Base-by-base conservation (phyloP, 805 yeast genomes). In the Cyberlindnera americana region DNA sequence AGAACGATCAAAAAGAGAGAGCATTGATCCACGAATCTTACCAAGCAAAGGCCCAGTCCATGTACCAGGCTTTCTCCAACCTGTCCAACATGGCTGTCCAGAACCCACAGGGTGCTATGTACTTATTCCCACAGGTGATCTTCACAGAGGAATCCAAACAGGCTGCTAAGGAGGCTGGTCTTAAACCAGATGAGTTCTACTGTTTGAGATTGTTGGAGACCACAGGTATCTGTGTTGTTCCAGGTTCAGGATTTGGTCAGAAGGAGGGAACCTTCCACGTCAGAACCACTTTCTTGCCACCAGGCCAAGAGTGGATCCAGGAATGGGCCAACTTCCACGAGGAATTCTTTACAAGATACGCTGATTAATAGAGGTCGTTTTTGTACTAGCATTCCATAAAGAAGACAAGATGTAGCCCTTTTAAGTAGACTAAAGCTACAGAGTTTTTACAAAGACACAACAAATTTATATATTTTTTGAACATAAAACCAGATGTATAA, bases 221-320 rank as follows among this genome's bases (percentile, higher is more conserved):
- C 33, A 89, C 99, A 6, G 99, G 99, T 52, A 88, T 93, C 45
- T 93, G 99, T 65, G 87, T 95, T 31, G 95, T 93, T 47, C 98
- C 99, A 22, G 99, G 99, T 29, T 79, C 88, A 24, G 99, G 99
- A 0, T 93, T 93, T 55, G 97, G 98, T 23, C 99, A 93, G 66
- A 83, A 72, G 34, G 81, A 80, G 34, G 95, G 88, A 16, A 89
- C 97, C 4, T 83, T 73, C 67, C 99, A 93, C 60, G 74, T 93
- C 54, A 81, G 99, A 72, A 93, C 99, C 1, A 93, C 99, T 1
- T 93, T 93, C 69, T 72, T 93, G 56, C 95, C 99, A 12, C 97
- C 98, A 13, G 98, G 97, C 30, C 73, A 77, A 19, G 91, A 87
- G 53, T 88, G 96, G 88, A 86, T 89, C 50, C 72, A 76, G 15